These are phyloP conservation scores for Globisporangium splendens DNA, from an alignment of 352 stramenopile genomes.

Conservation along the genomic window DNA sequence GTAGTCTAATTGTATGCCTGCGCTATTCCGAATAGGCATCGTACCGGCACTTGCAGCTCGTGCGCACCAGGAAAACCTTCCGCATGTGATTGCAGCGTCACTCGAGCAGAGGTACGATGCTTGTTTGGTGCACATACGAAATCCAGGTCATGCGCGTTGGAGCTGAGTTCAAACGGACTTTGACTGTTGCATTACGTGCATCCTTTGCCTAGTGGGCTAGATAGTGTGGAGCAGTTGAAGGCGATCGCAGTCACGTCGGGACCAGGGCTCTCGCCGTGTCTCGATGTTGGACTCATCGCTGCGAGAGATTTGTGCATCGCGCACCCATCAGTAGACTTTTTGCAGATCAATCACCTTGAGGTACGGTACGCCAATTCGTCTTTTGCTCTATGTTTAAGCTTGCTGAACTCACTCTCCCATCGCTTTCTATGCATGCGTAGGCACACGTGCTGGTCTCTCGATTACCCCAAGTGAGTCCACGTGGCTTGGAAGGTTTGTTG, in stretches of 20 bases:
- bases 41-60: conserved; percentile 93
- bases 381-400: conserved; percentile 1
- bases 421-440: conserved; percentile 14
- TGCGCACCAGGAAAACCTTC: conserved; percentile 94
- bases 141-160: background rate
- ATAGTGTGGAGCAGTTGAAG: conserved; percentile 82
- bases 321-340: conserved; percentile 89
- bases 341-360: conserved; percentile 97
- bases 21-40: conserved; percentile 67
- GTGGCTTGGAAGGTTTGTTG: background rate
- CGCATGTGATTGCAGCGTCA: conserved; percentile 90
- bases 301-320: conserved; percentile 81
- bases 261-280: conserved; percentile 96
- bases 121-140: background rate
- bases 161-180: too few relatives aligned
- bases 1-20: too few relatives aligned
- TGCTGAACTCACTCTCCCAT: background rate
- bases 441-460: conserved; percentile 95
- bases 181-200: background rate
- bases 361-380: conserved; percentile 12
- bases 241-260: conserved; percentile 96
- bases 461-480: conserved; percentile 59
- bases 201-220: conserved; percentile 39
- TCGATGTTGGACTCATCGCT: conserved; percentile 91
- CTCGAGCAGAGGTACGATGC: conserved; percentile 81